These are phyloP conservation scores for Metschnikowia picachoensis DNA, from an alignment of 805 yeast species.

Conservation along the genomic window DNA sequence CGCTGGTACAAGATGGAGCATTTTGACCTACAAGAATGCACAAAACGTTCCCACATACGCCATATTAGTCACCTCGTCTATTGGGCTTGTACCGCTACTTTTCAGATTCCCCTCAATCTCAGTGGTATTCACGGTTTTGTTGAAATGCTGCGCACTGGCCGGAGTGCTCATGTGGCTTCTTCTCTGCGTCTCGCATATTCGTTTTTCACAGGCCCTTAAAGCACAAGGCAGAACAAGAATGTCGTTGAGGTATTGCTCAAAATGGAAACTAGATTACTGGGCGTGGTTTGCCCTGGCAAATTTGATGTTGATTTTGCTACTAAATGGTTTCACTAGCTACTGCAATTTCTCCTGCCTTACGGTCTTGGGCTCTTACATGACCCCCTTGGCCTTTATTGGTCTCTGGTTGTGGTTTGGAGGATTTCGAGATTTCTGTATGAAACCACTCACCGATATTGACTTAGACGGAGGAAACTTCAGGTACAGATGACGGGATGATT, in stretches of 20 bases:
- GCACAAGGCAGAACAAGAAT: conserved; percentile 7
- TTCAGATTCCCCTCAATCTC: conserved; percentile 18
- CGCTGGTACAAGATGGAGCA: not conserved
- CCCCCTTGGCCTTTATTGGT: conserved; percentile 9
- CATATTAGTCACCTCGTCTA: conserved; percentile 17
- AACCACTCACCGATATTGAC: conserved; percentile 1
- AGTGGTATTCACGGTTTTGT: conserved; percentile 16
- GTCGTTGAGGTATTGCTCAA: conserved; percentile 4
- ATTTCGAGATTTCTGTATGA: not conserved
- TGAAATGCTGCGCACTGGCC: conserved; percentile 24
- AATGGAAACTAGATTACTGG: conserved; percentile 10
- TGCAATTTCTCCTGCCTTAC: conserved; percentile 17
- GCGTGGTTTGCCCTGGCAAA: conserved; percentile 18
- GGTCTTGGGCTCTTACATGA: conserved; percentile 14
- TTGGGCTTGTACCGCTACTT: conserved; percentile 22
- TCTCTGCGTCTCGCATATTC: conserved; percentile 18
- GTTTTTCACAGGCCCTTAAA: conserved; percentile 13
- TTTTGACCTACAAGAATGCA: conserved; percentile 9
- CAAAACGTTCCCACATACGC: conserved; percentile 19
- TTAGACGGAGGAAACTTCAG: not conserved
- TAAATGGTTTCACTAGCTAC: conserved; percentile 18
- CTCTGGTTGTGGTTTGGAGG: conserved; percentile 10
- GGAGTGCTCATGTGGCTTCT: conserved; percentile 29
- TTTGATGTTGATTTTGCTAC: conserved; percentile 14
- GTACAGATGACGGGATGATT: not conserved